Percentiles rank a stretch among this genome's conserved stretches.
Evolutionary conservation across 495 filamentous ascomycete genomes (phyloP).

Genomic region (Cercophora samala): DNA sequence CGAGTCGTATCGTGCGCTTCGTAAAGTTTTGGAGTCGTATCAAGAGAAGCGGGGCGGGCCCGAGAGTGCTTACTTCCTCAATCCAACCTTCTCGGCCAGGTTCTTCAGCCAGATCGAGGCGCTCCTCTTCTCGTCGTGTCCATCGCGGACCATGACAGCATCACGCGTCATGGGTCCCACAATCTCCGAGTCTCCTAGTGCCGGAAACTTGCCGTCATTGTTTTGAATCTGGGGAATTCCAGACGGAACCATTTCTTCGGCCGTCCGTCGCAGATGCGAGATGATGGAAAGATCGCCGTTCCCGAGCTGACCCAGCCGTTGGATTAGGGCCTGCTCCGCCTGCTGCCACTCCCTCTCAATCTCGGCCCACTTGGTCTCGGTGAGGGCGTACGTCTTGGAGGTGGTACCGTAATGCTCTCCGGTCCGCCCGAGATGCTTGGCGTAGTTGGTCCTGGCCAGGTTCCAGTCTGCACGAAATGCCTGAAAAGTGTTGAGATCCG

Average conservation of each 20-base stretch:
- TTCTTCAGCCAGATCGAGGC: slow-evolving; percentile 44
- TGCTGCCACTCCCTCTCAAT: slow-evolving; percentile 68
- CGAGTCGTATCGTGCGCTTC: not conserved
- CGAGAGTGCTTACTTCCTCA: slow-evolving; percentile 31
- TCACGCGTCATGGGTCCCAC: slow-evolving; percentile 85
- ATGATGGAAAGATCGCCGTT: slow-evolving; percentile 30
- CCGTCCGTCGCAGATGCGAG: slow-evolving; percentile 27
- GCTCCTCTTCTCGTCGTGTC: slow-evolving; percentile 38
- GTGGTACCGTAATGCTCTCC: slow-evolving; percentile 83
- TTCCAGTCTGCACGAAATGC: slow-evolving; percentile 77
- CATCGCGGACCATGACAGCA: slow-evolving; percentile 44
- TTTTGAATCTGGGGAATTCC: slow-evolving; percentile 49
- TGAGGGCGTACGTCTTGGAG: slow-evolving; percentile 77
- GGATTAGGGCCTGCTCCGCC: slow-evolving; percentile 57
- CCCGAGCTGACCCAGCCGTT: slow-evolving; percentile 43
- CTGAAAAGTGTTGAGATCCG: slow-evolving; percentile 57
- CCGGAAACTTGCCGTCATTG: slow-evolving; percentile 78
- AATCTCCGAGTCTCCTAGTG: slow-evolving; percentile 83
- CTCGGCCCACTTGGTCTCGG: slow-evolving; percentile 78
- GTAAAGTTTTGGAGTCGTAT: not conserved
- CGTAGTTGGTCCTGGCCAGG: slow-evolving; percentile 72
- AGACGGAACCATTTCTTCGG: slow-evolving; percentile 43
- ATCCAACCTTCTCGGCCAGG: slow-evolving; percentile 43
- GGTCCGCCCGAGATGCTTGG: slow-evolving; percentile 77
- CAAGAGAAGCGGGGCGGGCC: not conserved